These are phyloP conservation scores for Alternaria sp. DNA, from an alignment of 2,329 filamentous ascomycete species.

Conservation along the genomic window DNA sequence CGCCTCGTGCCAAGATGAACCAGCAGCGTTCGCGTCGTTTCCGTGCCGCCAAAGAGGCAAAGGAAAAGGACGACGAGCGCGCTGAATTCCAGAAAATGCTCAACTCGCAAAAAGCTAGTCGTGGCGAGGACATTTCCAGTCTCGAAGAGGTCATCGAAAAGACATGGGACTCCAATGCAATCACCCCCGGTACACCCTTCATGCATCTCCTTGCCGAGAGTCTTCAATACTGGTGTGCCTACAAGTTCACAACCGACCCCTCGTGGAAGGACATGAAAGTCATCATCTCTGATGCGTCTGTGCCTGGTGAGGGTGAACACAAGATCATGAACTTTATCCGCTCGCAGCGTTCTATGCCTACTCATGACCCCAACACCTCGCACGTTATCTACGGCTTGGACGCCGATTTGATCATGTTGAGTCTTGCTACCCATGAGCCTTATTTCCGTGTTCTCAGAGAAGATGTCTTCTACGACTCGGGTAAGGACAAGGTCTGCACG, in stretches of 20 bases:
- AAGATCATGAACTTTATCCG: conserved; percentile 99
- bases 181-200: conserved; percentile 96
- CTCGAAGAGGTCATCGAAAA: conserved; percentile 76
- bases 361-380: conserved; percentile 94
- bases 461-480: conserved; percentile 93
- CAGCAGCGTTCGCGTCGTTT: conserved; percentile 97
- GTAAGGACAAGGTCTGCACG: conserved; percentile 81
- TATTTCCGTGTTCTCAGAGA: conserved; percentile 96
- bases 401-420: conserved; percentile 98
- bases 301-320: conserved; percentile 97
- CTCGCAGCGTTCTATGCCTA: conserved; percentile 86
- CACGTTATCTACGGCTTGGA: conserved; percentile 99
- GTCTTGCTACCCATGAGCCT: conserved; percentile 94
- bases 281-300: conserved; percentile 97
- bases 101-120: conserved; percentile 70
- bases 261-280: conserved; percentile 92
- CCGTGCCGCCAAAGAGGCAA: conserved; percentile 89
- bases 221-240: conserved; percentile 94
- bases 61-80: conserved; percentile 92
- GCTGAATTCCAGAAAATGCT: conserved; percentile 85
- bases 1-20: conserved; percentile 98
- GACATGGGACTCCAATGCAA: conserved; percentile 87
- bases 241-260: conserved; percentile 96
- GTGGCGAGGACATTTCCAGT: conserved; percentile 61
- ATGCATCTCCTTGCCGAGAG: conserved; percentile 94